Evolutionary conservation across 164 flowering plant species (phyloP).

Genomic region (Amborella trichopoda): DNA sequence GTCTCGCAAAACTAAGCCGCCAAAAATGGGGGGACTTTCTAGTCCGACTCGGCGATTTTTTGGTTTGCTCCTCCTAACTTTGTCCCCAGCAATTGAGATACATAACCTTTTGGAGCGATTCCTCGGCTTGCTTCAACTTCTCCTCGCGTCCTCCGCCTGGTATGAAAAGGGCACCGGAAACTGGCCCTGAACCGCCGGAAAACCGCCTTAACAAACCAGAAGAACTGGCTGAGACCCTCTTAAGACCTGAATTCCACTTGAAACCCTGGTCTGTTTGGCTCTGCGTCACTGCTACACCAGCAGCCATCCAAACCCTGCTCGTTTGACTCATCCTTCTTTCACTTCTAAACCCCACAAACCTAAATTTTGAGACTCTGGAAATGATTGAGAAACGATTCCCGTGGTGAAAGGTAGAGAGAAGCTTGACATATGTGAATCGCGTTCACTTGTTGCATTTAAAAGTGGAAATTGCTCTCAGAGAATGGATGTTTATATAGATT

Average conservation of each 20-base stretch:
- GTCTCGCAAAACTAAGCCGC: not conserved
- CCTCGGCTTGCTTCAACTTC: slow-evolving; percentile 5
- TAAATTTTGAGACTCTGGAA: too few species aligned
- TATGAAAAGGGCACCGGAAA: not conserved
- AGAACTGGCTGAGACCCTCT: not conserved
- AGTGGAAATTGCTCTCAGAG: too few species aligned
- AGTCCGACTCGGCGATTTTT: too few species aligned
- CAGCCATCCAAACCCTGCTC: not conserved
- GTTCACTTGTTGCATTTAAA: too few species aligned
- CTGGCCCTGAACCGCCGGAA: not conserved
- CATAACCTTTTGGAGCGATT: slow-evolving; percentile 9
- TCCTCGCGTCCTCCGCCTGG: not conserved
- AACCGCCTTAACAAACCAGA: too few species aligned
- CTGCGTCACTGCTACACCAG: not conserved
- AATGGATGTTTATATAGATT: too few species aligned
- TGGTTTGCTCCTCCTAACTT: slow-evolving; percentile 2
- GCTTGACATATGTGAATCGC: too few species aligned
- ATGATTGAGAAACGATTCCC: too few species aligned
- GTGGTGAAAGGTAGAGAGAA: too few species aligned
- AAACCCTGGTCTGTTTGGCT: not conserved
- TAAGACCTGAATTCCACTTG: not conserved
- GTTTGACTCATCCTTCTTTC: not conserved
- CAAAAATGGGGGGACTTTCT: too few species aligned
- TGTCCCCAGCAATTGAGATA: slow-evolving; percentile 10
- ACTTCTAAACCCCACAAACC: too few species aligned